phyloP scores from a whole-genome alignment of 2,329 filamentous ascomycete genomes.

The Nemania diffusa region DNA sequence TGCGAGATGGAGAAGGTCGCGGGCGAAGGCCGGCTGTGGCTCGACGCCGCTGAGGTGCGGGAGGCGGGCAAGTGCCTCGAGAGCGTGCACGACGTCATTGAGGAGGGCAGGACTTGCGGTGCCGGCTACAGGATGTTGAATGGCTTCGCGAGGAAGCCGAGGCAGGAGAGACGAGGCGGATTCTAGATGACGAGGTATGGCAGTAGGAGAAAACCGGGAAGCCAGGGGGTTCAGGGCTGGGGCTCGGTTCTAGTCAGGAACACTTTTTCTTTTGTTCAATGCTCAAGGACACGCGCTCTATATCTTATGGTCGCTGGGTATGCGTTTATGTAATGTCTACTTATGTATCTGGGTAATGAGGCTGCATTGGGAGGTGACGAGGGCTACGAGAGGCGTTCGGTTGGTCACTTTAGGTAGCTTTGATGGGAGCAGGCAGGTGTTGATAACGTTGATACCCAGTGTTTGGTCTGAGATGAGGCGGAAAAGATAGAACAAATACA shows the following conservation, averaged over 20 bases:
- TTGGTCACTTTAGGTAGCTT: neutral
- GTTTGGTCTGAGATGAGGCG: neutral
- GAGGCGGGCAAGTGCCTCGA: conserved; percentile 70
- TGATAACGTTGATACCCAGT: conserved; percentile 33
- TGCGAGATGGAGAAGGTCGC: conserved; percentile 83
- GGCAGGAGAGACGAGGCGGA: conserved; percentile 5
- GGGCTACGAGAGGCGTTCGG: conserved; percentile 18
- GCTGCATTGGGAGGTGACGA: conserved; percentile 14
- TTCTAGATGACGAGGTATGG: conserved; percentile 1
- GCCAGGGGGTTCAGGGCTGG: neutral
- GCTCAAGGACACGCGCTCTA: neutral
- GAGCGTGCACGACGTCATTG: conserved; percentile 68
- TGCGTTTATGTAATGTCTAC: conserved; percentile 16
- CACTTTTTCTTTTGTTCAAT: conserved; percentile 26
- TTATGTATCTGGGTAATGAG: conserved; percentile 23
- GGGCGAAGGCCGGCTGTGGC: conserved; percentile 69
- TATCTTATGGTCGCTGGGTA: neutral
- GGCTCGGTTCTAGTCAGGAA: neutral
- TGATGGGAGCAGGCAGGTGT: conserved; percentile 8
- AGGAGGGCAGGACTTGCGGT: conserved; percentile 69
- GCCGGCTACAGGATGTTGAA: conserved; percentile 70
- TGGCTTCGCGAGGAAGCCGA: conserved; percentile 73
- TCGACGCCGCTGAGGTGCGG: conserved; percentile 63
- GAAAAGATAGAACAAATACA: neutral
- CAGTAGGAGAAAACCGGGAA: neutral